phyloP scores from a whole-genome alignment of 371 early-diverging fungal genomes.

The Mortierella sp. region DNA sequence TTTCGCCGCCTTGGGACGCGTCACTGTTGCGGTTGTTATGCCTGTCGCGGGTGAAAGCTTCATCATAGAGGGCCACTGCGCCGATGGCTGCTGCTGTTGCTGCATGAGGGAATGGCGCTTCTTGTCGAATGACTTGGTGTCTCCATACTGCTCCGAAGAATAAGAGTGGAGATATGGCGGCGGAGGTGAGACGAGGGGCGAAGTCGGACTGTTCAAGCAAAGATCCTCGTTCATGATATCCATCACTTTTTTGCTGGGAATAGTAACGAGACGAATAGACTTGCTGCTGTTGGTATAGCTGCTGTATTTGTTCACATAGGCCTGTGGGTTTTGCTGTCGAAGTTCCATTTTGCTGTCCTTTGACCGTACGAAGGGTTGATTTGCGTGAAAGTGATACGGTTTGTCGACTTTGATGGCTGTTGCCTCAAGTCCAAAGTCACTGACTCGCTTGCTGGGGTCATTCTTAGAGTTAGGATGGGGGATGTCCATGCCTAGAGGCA shows the following conservation, averaged over 20 bases:
- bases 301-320: constrained; percentile 26
- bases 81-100: constrained; percentile 9
- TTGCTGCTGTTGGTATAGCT: constrained; percentile 39
- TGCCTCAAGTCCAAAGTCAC: constrained; percentile 19
- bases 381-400: constrained; percentile 28
- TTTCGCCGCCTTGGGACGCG: constrained; percentile 28
- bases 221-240: constrained; percentile 6
- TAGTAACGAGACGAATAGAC: constrained; percentile 21
- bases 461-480: too few relatives aligned
- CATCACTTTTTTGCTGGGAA: constrained; percentile 7
- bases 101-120: too few relatives aligned
- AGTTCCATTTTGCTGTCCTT: background rate
- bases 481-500: too few relatives aligned
- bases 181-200: constrained; percentile 35
- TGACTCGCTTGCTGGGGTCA: constrained; percentile 7
- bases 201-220: constrained; percentile 20
- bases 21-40: constrained; percentile 14
- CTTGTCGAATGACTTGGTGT: constrained; percentile 1
- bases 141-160: constrained; percentile 3
- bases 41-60: constrained; percentile 13
- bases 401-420: constrained; percentile 29
- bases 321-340: background rate
- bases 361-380: constrained; percentile 26
- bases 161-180: constrained; percentile 33
- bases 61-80: constrained; percentile 24